phyloP scores from a whole-genome alignment of 2,329 filamentous ascomycete species.

The Hortaea werneckii region DNA sequence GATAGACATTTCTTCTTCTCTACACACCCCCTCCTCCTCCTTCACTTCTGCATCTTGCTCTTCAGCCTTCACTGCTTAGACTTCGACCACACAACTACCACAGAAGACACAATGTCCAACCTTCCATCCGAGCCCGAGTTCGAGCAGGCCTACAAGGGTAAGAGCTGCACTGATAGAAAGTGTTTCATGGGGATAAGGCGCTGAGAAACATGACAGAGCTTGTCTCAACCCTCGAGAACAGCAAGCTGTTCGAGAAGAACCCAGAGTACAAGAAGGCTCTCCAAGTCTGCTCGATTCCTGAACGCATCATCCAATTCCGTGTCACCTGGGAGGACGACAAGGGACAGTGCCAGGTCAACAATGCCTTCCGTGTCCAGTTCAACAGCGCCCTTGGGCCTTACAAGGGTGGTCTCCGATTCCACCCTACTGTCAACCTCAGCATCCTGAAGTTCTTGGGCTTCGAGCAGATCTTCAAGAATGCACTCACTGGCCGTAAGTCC shows the following conservation, averaged over 20 bases:
- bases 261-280: constrained; percentile 91
- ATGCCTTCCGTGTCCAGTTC: constrained; percentile 94
- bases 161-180: background rate
- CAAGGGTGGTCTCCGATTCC: constrained; percentile 94
- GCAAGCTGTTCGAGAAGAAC: constrained; percentile 82
- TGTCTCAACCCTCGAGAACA: constrained; percentile 86
- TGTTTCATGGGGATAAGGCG: background rate
- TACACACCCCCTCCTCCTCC: no score
- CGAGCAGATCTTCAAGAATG: constrained; percentile 99
- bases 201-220: constrained; percentile 54
- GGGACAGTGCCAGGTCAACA: constrained; percentile 80
- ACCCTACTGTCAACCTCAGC: constrained; percentile 71
- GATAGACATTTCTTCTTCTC: no score
- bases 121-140: constrained; percentile 88
- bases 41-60: no score
- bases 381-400: constrained; percentile 95
- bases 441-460: constrained; percentile 95
- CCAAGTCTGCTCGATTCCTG: constrained; percentile 76
- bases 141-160: constrained; percentile 94
- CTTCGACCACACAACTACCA: background rate
- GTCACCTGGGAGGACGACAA: constrained; percentile 91
- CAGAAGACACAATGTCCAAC: constrained; percentile 45
- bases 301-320: constrained; percentile 94
- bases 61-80: no score
- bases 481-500: constrained; percentile 73